Base-by-base conservation (phyloP, 1,139 yeast species). In the Zygosaccharomyces sapae region DNA sequence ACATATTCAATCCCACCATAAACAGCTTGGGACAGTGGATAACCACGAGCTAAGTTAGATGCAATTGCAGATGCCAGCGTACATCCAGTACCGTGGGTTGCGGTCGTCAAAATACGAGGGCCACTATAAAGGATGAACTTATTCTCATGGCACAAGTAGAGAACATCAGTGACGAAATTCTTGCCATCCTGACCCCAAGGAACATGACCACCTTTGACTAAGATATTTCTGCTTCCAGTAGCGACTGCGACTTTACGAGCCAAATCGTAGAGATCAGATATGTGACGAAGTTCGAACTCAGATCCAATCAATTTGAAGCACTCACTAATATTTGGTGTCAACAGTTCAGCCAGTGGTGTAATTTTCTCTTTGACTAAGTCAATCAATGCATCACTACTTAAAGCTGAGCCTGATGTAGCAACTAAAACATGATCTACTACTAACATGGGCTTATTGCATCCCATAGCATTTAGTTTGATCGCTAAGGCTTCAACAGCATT, bases 31-130 rank as follows among this genome's bases (percentile, higher is more conserved):
- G 59, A 54, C 8, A 86, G 57, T 0, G 70, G 34, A 31, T 59
- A 53, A 0, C 80, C 81, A 38, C 70, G 71, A 2, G 95, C 90
- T 41, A 87, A 56, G 56, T 85, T 81, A 1, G 94, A 80, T 0
- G 95, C 83, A 55, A 89, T 83, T 0, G 95, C 76, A 1, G 96
- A 82, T 0, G 95, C 81, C 44, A 89, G 70, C 0, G 96, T 86
- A 65, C 97, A 89, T 0, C 97, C 97, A 1, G 96, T 87, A 7
- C 97, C 97, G 63, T 89, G 97, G 0, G 89, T 81, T 57, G 81
- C 78, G 3, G 67, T 62, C 1, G 87, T 73, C 3, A 69, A 64
- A 16, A 81, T 65, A 55, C 64, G 77, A 2, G 63, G 65, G 6
- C 89, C 79, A 52, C 73, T 72, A 60, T 77, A 80, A 0, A 78